Percentiles rank a stretch among this genome's conserved stretches.
Evolutionary conservation across 1,284 basidiomycete species (phyloP).

Genomic region (Kwoniella shivajii): DNA sequence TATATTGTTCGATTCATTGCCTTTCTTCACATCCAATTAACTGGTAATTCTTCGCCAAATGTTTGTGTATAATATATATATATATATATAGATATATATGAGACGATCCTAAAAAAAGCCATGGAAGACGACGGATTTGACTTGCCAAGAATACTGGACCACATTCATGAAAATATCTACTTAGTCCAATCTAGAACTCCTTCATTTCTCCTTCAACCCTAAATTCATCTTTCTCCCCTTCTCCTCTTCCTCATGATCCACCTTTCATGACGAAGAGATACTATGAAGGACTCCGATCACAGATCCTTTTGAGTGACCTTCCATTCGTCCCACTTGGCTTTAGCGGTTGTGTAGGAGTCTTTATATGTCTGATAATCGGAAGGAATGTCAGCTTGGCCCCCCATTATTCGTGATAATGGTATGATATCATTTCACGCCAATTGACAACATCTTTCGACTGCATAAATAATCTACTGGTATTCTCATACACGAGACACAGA

Average conservation of each 20-base stretch:
- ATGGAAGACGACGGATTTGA: too few species aligned
- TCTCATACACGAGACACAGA: not conserved
- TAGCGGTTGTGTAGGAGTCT: constrained; percentile 19
- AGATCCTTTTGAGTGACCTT: constrained; percentile 20
- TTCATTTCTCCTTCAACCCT: too few species aligned
- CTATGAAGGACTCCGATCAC: not conserved
- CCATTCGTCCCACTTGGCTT: constrained; percentile 29
- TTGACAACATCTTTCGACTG: not conserved
- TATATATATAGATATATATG: too few species aligned
- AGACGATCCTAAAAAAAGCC: too few species aligned
- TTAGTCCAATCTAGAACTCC: too few species aligned
- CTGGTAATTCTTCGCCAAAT: too few species aligned
- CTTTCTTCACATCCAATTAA: too few species aligned
- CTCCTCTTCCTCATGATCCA: not conserved
- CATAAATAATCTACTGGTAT: not conserved
- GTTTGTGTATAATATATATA: too few species aligned
- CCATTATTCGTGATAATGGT: too few species aligned
- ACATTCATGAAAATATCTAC: too few species aligned
- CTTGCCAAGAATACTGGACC: too few species aligned
- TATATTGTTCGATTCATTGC: too few species aligned
- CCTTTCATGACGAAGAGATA: not conserved
- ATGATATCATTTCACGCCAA: not conserved
- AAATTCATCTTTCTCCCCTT: constrained; percentile 1
- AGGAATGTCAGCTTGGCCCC: not conserved
- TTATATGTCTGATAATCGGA: constrained; percentile 22